A percentile compares a stretch with the other conserved stretches of the same genome.
phyloP scores from a whole-genome alignment of 768 basidiomycete species.

The Xerocomellus dryophilus region DNA sequence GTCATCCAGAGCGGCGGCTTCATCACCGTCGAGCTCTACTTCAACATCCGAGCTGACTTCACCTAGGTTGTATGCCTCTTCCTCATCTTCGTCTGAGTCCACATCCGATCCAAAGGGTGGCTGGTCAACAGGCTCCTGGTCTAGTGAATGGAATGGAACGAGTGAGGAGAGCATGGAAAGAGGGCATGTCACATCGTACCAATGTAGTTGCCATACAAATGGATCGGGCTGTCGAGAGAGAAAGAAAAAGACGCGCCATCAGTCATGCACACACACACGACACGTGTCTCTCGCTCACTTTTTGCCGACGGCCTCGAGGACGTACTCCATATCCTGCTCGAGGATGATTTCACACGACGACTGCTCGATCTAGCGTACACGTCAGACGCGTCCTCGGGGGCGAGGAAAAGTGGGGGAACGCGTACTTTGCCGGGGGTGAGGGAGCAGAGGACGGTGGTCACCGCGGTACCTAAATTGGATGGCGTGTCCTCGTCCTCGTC shows the following conservation, averaged over 20 bases:
- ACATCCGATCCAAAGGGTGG: conserved; percentile 49
- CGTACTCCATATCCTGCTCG: conserved; percentile 59
- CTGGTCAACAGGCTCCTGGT: conserved; percentile 49
- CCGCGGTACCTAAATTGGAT: conserved; percentile 34
- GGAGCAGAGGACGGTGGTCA: conserved; percentile 67
- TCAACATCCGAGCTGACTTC: conserved; percentile 85
- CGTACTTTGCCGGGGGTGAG: conserved; percentile 79
- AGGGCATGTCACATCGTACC: conserved; percentile 37
- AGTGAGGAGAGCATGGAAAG: not conserved
- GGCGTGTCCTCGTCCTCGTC: conserved; percentile 42
- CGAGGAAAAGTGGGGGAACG: not conserved
- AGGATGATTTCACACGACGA: conserved; percentile 67
- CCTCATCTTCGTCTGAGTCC: conserved; percentile 46
- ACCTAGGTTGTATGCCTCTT: conserved; percentile 56
- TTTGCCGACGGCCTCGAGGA: conserved; percentile 73
- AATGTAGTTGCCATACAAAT: conserved; percentile 84
- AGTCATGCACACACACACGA: not conserved
- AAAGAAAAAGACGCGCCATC: conserved; percentile 3
- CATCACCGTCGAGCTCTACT: conserved; percentile 64
- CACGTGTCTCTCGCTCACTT: conserved; percentile 50
- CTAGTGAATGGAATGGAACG: conserved; percentile 33
- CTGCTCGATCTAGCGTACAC: conserved; percentile 65
- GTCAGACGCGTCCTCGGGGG: conserved; percentile 9
- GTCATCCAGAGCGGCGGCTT: conserved; percentile 51
- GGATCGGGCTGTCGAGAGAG: conserved; percentile 56